Evolutionary conservation across 2,329 filamentous ascomycete species (phyloP), one percentile per base, ranked within the genome.

Genomic region (Fusarium acutatum): DNA sequence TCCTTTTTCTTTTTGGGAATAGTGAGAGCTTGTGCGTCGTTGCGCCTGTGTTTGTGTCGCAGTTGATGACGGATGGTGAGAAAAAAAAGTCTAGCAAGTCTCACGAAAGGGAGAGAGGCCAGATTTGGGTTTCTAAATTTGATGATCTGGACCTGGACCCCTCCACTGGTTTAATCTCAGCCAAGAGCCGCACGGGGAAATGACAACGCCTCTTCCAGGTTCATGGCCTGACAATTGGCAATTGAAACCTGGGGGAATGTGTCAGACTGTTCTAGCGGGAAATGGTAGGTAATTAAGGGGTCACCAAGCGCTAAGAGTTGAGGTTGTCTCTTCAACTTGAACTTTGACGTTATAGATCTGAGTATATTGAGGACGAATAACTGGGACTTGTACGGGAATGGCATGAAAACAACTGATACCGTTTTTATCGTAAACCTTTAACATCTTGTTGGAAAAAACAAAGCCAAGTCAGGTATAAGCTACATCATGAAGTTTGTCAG

Each of bases 121-220:
- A 74, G 72, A 74, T 74, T 62, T 74, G 70, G 64, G 52, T 69
- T 72, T 74, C 68, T 61, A 68, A 74, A 72, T 68, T 74, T 69
- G 64, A 61, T 62, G 58, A 66, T 67, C 22, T 61, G 71, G 66
- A 61, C 44, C 47, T 61, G 71, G 67, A 61, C 44, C 61, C 50
- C 15, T 53, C 50, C 24, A 15, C 49, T 73, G 49, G 38, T 43
- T 50, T 71, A 74, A 69, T 73, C 46, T 71, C 59, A 74, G 72
- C 59, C 64, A 74, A 68, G 72, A 74, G 68, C 72, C 72, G 64
- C 72, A 72, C 54, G 67, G 71, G 26, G 67, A 30, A 59, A 56
- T 60, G 53, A 60, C 62, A 58, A 60, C 58, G 44, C 68, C 61
- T 74, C 50, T 57, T 68, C 72, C 72, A 69, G 68, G 72, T 66